phyloP scores from a whole-genome alignment of 2,329 filamentous ascomycete genomes.

The Alternaria arborescens region DNA sequence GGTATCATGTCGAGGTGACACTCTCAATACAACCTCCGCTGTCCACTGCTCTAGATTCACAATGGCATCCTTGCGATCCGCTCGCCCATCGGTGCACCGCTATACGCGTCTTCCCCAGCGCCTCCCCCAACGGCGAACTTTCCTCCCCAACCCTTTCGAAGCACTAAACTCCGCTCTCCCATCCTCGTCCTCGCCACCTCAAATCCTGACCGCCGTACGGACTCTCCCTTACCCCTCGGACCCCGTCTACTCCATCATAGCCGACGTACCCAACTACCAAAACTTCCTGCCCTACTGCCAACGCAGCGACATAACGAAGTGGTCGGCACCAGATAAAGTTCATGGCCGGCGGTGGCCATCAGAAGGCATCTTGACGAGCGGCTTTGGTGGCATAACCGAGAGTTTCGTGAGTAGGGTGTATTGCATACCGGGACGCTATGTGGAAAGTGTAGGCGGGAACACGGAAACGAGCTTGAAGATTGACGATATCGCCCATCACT shows the following conservation, averaged over 20 bases:
- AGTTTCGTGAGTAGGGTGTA: slow-evolving; percentile 81
- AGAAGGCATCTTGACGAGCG: slow-evolving; percentile 80
- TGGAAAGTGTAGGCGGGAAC: slow-evolving; percentile 78
- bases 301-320: slow-evolving; percentile 77
- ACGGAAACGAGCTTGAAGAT: slow-evolving; percentile 57
- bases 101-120: slow-evolving; percentile 19
- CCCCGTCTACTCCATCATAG: slow-evolving; percentile 83
- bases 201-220: slow-evolving; percentile 76
- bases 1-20: slow-evolving; percentile 32
- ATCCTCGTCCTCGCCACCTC: slow-evolving; percentile 53
- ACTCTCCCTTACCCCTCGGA: slow-evolving; percentile 76
- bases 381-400: slow-evolving; percentile 85
- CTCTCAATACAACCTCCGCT: not conserved
- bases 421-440: slow-evolving; percentile 75
- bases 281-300: slow-evolving; percentile 93
- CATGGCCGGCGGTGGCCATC: slow-evolving; percentile 69
- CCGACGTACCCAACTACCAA: slow-evolving; percentile 82
- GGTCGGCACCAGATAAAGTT: slow-evolving; percentile 64
- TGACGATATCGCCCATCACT: slow-evolving; percentile 54
- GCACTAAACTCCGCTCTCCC: slow-evolving; percentile 46
- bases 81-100: slow-evolving; percentile 49
- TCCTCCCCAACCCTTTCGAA: slow-evolving; percentile 57
- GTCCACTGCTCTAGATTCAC: slow-evolving; percentile 2
- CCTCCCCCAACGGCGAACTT: slow-evolving; percentile 49
- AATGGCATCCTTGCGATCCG: slow-evolving; percentile 44